These are phyloP conservation scores for Tremella mesenterica DNA, from an alignment of 768 basidiomycete genomes.

Conservation along the genomic window DNA sequence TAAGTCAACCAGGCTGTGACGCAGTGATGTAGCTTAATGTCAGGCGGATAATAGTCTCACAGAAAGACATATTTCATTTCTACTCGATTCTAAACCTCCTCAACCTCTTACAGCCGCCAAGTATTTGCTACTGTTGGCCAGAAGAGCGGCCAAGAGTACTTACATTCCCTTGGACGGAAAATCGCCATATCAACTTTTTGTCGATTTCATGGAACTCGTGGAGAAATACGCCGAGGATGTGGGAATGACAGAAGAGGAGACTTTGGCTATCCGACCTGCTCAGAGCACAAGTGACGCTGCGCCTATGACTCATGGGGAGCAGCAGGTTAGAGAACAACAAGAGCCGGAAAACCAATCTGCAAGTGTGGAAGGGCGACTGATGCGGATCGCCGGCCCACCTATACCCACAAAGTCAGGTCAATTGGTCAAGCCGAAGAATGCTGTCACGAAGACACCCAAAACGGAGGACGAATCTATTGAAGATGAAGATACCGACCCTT, in stretches of 20 bases:
- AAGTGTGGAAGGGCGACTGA: conserved; percentile 55
- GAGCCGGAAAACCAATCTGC: conserved; percentile 43
- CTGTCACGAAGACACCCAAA: conserved; percentile 5
- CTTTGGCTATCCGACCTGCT: conserved; percentile 51
- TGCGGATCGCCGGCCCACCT: conserved; percentile 64
- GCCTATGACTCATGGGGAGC: conserved; percentile 38
- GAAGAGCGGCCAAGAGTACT: conserved; percentile 71
- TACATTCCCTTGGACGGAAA: conserved; percentile 86
- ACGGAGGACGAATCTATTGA: conserved; percentile 1
- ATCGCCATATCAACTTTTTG: conserved; percentile 86
- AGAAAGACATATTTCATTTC: conserved; percentile 45
- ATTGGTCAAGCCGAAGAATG: conserved; percentile 49
- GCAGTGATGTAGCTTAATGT: not conserved
- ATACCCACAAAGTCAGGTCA: conserved; percentile 47
- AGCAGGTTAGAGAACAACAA: conserved; percentile 13
- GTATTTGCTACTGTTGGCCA: conserved; percentile 69
- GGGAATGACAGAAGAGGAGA: conserved; percentile 74
- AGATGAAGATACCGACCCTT: conserved; percentile 76
- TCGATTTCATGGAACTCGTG: conserved; percentile 83
- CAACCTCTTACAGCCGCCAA: conserved; percentile 91
- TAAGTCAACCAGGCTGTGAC: conserved; percentile 48
- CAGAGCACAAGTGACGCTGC: conserved; percentile 44
- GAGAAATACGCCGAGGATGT: conserved; percentile 87
- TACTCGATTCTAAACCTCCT: conserved; percentile 58
- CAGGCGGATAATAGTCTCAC: conserved; percentile 47